Conservation (phyloP, 2,329 filamentous ascomycete genomes). For the Pseudogymnoascus sp. region DNA sequence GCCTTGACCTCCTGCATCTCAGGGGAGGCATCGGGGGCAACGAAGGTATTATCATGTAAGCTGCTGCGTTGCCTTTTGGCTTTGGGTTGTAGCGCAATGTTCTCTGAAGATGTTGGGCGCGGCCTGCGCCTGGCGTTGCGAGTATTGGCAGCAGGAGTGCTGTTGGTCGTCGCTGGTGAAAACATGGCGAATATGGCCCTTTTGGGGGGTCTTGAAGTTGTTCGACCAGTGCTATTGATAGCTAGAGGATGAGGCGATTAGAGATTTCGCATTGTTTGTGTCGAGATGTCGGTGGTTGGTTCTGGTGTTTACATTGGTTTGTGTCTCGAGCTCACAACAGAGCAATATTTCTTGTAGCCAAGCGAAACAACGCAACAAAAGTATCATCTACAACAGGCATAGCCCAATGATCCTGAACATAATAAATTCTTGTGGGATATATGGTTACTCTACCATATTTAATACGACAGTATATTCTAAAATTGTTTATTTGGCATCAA, state of each 20-base stretch:
- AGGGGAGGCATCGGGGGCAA: slow-evolving; percentile 39
- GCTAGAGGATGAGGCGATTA: background rate
- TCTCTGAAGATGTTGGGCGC: slow-evolving; percentile 49
- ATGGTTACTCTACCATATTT: background rate
- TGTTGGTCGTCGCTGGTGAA: slow-evolving; percentile 39
- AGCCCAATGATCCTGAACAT: background rate
- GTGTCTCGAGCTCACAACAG: background rate
- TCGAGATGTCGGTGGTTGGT: slow-evolving; percentile 2
- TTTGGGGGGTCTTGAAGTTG: background rate
- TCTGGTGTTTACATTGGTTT: slow-evolving; percentile 9
- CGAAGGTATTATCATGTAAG: slow-evolving; percentile 47
- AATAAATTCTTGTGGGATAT: background rate
- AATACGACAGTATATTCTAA: background rate
- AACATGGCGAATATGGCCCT: slow-evolving; percentile 41
- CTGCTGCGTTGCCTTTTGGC: slow-evolving; percentile 54
- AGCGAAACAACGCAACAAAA: slow-evolving; percentile 8
- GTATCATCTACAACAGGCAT: slow-evolving; percentile 8
- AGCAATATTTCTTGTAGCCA: slow-evolving; percentile 5
- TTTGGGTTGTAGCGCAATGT: slow-evolving; percentile 46
- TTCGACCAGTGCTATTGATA: slow-evolving; percentile 2
- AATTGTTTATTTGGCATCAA: background rate
- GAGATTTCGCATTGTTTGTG: slow-evolving; percentile 3
- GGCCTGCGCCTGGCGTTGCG: slow-evolving; percentile 51
- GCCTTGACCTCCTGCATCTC: slow-evolving; percentile 50
- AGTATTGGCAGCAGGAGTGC: slow-evolving; percentile 46